These are phyloP conservation scores for Castanea mollissima DNA, from an alignment of 306 rosid species.

Conservation along the genomic window DNA sequence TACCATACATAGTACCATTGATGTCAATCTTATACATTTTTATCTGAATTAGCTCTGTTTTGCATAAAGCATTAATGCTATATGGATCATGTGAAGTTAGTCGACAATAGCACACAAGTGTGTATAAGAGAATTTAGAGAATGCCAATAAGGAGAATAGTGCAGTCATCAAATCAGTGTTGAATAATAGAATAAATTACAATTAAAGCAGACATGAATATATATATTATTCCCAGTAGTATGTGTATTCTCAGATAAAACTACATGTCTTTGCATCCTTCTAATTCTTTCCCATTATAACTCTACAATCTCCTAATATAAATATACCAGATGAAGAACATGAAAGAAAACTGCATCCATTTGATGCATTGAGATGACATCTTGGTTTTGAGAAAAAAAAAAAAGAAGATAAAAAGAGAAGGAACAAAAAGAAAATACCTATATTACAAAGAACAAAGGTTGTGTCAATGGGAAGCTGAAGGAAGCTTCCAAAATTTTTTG, in stretches of 20 bases:
- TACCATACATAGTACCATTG: no score
- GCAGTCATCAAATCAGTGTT: constrained; percentile 14
- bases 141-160: not conserved
- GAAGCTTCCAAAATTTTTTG: constrained; percentile 69
- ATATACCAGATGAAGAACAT: constrained; percentile 32
- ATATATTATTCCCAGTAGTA: constrained; percentile 25
- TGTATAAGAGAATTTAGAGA: not conserved
- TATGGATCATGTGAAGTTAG: not conserved
- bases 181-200: constrained; percentile 28
- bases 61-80: no score
- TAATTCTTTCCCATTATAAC: constrained; percentile 32
- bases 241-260: constrained; percentile 31
- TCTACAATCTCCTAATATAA: constrained; percentile 37
- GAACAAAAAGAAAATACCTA: constrained; percentile 38
- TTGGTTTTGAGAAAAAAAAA: constrained; percentile 3
- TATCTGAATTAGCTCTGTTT: no score
- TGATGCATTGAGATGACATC: constrained; percentile 39
- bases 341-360: constrained; percentile 36
- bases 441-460: constrained; percentile 11
- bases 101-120: not conserved
- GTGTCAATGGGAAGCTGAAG: constrained; percentile 48
- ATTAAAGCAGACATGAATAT: constrained; percentile 16
- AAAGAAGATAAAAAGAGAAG: constrained; percentile 2
- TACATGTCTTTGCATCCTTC: constrained; percentile 33
- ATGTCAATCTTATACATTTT: no score